phyloP scores from a whole-genome alignment of 306 rosid genomes.

The Cucumis hystrix region DNA sequence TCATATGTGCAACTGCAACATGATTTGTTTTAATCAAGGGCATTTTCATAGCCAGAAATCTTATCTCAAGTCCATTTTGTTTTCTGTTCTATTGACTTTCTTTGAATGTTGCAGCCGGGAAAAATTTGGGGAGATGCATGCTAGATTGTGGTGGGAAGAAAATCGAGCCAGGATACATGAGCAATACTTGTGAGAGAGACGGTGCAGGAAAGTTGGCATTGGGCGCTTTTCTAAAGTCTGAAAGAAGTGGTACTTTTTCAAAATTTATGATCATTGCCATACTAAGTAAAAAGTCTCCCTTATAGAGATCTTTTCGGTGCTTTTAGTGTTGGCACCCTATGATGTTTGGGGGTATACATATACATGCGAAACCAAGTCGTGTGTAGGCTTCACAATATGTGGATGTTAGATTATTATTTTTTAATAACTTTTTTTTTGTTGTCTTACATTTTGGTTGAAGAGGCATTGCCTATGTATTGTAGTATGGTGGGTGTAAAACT shows the following conservation, averaged over 20 bases:
- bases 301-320: slow-evolving; percentile 34
- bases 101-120: slow-evolving; percentile 56
- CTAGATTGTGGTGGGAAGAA: slow-evolving; percentile 98
- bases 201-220: slow-evolving; percentile 9
- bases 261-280: slow-evolving; percentile 25
- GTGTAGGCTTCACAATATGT: neutral
- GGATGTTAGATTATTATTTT: slow-evolving; percentile 6
- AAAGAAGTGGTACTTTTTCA: slow-evolving; percentile 20
- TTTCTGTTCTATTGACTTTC: neutral
- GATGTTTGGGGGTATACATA: neutral
- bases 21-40: neutral
- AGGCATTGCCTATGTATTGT: slow-evolving; percentile 19
- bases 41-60: neutral
- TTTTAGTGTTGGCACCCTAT: slow-evolving; percentile 26
- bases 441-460: slow-evolving; percentile 9
- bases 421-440: slow-evolving; percentile 8
- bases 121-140: slow-evolving; percentile 91
- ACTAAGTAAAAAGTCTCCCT: slow-evolving; percentile 30
- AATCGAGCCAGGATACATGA: slow-evolving; percentile 91
- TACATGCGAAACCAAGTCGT: neutral
- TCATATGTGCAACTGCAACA: neutral
- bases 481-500: slow-evolving; percentile 38
- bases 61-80: neutral
- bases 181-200: slow-evolving; percentile 50
- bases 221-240: slow-evolving; percentile 16